A percentile compares a stretch with the other conserved stretches of the same genome.
phyloP scores from a whole-genome alignment of 441 rosid genomes.

The Euphorbia celastroides region DNA sequence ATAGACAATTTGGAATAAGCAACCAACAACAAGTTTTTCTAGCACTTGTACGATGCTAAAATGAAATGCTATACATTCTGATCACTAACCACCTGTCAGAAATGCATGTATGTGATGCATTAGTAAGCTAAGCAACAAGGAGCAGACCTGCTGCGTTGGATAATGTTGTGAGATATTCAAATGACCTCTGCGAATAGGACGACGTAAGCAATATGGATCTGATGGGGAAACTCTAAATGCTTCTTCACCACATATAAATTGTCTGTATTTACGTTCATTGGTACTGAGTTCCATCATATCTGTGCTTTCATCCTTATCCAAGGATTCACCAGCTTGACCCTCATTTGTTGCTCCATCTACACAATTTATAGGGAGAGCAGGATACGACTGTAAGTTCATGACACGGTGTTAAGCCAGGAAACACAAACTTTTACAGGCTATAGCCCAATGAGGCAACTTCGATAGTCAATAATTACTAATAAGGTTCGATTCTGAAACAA shows the following conservation, averaged over 20 bases:
- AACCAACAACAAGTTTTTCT: neutral
- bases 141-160: constrained; percentile 75
- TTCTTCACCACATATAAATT: constrained; percentile 80
- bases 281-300: constrained; percentile 35
- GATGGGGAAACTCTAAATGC: constrained; percentile 65
- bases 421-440: neutral
- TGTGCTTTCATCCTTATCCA: constrained; percentile 32
- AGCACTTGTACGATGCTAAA: neutral
- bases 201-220: constrained; percentile 69
- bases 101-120: neutral
- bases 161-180: constrained; percentile 76
- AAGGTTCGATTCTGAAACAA: neutral
- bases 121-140: constrained; percentile 5
- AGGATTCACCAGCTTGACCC: constrained; percentile 29
- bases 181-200: constrained; percentile 93
- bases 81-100: neutral
- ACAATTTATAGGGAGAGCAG: constrained; percentile 16
- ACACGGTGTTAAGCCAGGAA: neutral
- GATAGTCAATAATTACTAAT: neutral
- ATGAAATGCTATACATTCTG: neutral
- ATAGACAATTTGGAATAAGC: neutral
- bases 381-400: constrained; percentile 5
- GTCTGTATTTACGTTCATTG: constrained; percentile 39
- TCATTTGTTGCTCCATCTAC: constrained; percentile 50
- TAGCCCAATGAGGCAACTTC: neutral